These are phyloP conservation scores for Coemansia sp. DNA, from an alignment of 192 early-diverging fungal species.

Conservation along the genomic window DNA sequence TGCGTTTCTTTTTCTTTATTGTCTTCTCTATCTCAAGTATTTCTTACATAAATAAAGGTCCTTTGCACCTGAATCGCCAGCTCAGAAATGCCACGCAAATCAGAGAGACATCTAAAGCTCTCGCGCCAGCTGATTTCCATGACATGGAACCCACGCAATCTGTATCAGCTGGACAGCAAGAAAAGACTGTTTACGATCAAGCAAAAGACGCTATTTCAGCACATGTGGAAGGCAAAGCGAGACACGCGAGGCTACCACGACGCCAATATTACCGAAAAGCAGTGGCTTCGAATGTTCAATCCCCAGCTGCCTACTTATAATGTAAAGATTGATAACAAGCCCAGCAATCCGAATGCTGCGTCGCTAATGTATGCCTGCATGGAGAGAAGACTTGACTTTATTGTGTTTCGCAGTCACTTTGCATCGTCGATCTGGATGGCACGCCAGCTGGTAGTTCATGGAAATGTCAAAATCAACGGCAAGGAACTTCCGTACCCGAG, in stretches of 20 bases:
- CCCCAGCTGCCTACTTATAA: slow-evolving; percentile 72
- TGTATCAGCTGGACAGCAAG: slow-evolving; percentile 77
- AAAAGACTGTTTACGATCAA: slow-evolving; percentile 42
- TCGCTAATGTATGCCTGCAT: slow-evolving; percentile 83
- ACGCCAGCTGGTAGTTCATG: slow-evolving; percentile 75
- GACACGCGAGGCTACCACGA: slow-evolving; percentile 93
- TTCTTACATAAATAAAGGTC: neutral
- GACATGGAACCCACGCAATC: slow-evolving; percentile 95
- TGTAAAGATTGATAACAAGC: slow-evolving; percentile 30
- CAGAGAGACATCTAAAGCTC: slow-evolving; percentile 38
- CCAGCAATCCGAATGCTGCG: slow-evolving; percentile 66
- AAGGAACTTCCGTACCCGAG: slow-evolving; percentile 76
- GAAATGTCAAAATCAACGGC: slow-evolving; percentile 93
- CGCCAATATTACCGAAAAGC: slow-evolving; percentile 83
- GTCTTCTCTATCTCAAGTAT: neutral
- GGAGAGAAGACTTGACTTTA: slow-evolving; percentile 91
- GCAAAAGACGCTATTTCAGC: slow-evolving; percentile 80
- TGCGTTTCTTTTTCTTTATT: neutral
- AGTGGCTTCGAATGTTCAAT: slow-evolving; percentile 75
- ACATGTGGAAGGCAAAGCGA: slow-evolving; percentile 93
- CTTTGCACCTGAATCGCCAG: neutral
- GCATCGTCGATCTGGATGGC: slow-evolving; percentile 85
- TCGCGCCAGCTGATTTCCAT: slow-evolving; percentile 78
- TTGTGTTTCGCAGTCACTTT: slow-evolving; percentile 92
- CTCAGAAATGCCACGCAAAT: slow-evolving; percentile 43